Conservation (phyloP, 352 stramenopile species). For the Phytophthora crassamura region DNA sequence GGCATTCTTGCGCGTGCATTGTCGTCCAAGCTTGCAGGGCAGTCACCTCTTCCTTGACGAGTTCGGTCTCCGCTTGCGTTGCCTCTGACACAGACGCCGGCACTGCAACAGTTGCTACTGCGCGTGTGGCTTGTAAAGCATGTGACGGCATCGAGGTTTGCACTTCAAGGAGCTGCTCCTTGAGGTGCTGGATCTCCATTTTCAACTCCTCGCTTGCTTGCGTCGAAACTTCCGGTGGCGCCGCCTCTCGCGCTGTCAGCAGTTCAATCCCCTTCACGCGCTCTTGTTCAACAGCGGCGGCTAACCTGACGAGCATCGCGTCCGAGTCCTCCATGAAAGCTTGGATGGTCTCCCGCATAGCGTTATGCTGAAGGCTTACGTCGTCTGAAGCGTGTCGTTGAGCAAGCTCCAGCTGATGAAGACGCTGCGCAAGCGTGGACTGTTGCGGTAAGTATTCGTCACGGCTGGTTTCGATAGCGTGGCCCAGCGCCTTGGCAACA, state of each 20-base stretch:
- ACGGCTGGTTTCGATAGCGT: slow-evolving; percentile 39
- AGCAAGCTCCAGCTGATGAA: slow-evolving; percentile 40
- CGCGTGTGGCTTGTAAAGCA: not conserved
- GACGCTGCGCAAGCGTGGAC: slow-evolving; percentile 25
- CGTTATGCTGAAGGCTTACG: slow-evolving; percentile 33
- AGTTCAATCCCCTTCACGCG: slow-evolving; percentile 11
- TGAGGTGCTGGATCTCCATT: not conserved
- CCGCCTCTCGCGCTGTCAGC: slow-evolving; percentile 10
- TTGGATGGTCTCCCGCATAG: slow-evolving; percentile 39
- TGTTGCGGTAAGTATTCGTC: slow-evolving; percentile 35
- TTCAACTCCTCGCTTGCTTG: slow-evolving; percentile 10
- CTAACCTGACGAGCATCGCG: slow-evolving; percentile 33
- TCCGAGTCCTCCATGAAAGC: slow-evolving; percentile 40
- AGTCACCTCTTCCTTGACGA: slow-evolving; percentile 26
- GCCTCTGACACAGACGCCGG: slow-evolving; percentile 1
- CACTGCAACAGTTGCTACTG: not conserved
- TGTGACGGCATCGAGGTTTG: slow-evolving; percentile 1
- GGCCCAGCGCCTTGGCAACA: slow-evolving; percentile 43
- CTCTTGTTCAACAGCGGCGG: slow-evolving; percentile 27
- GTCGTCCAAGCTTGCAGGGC: slow-evolving; percentile 49
- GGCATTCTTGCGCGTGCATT: slow-evolving; percentile 56
- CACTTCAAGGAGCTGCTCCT: not conserved
- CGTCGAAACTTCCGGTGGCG: slow-evolving; percentile 3
- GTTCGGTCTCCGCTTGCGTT: not conserved
- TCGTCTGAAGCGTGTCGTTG: slow-evolving; percentile 23